Percentiles rank a stretch among this genome's conserved stretches.
Conservation (phyloP, 805 yeast genomes). For the Clavispora santaluciae region DNA sequence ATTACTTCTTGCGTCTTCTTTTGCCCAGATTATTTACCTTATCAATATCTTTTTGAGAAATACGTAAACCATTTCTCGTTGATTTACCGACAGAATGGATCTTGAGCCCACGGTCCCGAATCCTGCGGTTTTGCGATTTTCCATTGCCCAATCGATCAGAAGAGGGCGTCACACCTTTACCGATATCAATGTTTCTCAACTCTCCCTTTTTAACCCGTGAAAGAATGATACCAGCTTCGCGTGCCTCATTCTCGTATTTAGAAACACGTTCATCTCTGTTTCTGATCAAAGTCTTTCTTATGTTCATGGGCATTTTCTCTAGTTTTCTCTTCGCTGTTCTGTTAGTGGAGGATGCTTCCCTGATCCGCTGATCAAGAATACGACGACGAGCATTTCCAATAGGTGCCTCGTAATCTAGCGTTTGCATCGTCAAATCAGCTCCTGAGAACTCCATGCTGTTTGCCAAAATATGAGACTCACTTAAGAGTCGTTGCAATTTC, state of each 20-base stretch:
- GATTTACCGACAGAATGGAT: conserved; percentile 71
- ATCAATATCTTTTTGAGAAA: conserved; percentile 64
- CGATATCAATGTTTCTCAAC: conserved; percentile 51
- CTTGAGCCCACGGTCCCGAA: conserved; percentile 74
- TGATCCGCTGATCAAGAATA: conserved; percentile 55
- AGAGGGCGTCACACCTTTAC: conserved; percentile 48
- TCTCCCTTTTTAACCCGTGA: conserved; percentile 67
- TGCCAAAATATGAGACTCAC: conserved; percentile 65
- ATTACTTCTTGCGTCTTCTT: conserved; percentile 4
- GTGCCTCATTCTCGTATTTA: conserved; percentile 70
- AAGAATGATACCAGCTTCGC: conserved; percentile 85
- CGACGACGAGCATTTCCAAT: conserved; percentile 67
- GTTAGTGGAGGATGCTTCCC: conserved; percentile 35
- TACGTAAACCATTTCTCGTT: conserved; percentile 73
- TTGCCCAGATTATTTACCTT: conserved; percentile 23
- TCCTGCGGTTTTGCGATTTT: conserved; percentile 30
- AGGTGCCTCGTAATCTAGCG: conserved; percentile 56
- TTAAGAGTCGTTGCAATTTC: conserved; percentile 63
- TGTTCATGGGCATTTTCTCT: conserved; percentile 83
- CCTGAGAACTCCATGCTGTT: conserved; percentile 48
- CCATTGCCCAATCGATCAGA: conserved; percentile 50
- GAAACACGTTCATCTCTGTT: conserved; percentile 48
- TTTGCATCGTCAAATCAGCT: conserved; percentile 60
- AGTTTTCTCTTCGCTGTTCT: conserved; percentile 44
- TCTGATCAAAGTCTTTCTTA: conserved; percentile 78